phyloP scores from a whole-genome alignment of 345 rosid species.

The Lepidium africanum region DNA sequence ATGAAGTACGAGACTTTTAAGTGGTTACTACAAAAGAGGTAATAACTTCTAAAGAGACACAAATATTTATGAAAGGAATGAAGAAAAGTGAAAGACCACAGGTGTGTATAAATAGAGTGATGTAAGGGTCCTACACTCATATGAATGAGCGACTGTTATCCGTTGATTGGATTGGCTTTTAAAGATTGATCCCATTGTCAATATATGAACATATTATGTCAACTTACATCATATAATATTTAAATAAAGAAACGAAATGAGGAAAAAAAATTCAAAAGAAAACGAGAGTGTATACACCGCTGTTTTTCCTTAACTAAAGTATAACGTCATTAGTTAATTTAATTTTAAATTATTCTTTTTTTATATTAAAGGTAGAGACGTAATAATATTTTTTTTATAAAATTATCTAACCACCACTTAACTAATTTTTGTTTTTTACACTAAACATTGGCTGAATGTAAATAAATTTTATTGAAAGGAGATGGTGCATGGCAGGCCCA shows the following conservation, averaged over 20 bases:
- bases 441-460: too few species aligned
- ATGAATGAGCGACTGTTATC: constrained; percentile 16
- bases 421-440: too few species aligned
- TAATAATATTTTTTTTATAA: too few species aligned
- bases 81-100: constrained; percentile 12
- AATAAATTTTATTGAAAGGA: too few species aligned
- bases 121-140: constrained; percentile 11
- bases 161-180: constrained; percentile 18
- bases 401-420: too few species aligned
- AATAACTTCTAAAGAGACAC: background rate
- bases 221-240: constrained; percentile 4
- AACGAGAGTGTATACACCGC: too few species aligned
- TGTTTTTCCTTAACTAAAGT: too few species aligned
- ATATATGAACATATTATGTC: constrained; percentile 10
- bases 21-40: constrained; percentile 13
- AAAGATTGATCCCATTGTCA: background rate
- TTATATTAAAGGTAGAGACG: too few species aligned
- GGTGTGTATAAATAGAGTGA: constrained; percentile 18
- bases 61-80: constrained; percentile 14
- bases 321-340: too few species aligned
- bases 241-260: background rate
- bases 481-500: too few species aligned
- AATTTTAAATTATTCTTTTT: too few species aligned
- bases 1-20: background rate
- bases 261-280: background rate